Percentiles rank a stretch among this genome's conserved stretches.
These are phyloP conservation scores for Ilyonectria sp. DNA, from an alignment of 2,329 filamentous ascomycete genomes.

Conservation along the genomic window DNA sequence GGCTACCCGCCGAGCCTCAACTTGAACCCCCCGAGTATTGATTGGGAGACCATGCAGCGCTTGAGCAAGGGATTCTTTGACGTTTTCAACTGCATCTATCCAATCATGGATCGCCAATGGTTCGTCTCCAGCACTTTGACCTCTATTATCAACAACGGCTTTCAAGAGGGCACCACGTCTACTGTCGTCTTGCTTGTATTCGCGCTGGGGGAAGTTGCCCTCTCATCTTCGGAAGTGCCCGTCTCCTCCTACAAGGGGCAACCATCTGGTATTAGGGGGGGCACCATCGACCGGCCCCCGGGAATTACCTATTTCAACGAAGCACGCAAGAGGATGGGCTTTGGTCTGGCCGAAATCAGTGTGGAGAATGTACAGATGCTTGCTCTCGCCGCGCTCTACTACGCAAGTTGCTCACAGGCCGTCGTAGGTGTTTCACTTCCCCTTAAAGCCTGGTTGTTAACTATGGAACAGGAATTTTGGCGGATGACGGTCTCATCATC, in stretches of 20 bases:
- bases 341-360: slow-evolving; percentile 67
- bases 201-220: slow-evolving; percentile 71
- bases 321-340: slow-evolving; percentile 72
- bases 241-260: slow-evolving; percentile 60
- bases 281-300: slow-evolving; percentile 64
- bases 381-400: slow-evolving; percentile 69
- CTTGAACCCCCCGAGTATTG: slow-evolving; percentile 50
- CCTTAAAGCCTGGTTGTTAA: slow-evolving; percentile 14
- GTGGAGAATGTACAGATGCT: slow-evolving; percentile 73
- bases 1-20: slow-evolving; percentile 33
- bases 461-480: slow-evolving; percentile 69
- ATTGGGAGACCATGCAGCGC: slow-evolving; percentile 64
- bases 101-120: slow-evolving; percentile 70
- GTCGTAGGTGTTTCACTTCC: slow-evolving; percentile 55
- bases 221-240: slow-evolving; percentile 65
- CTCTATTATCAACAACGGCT: slow-evolving; percentile 59
- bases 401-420: slow-evolving; percentile 66
- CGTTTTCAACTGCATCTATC: slow-evolving; percentile 71
- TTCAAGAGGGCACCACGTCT: slow-evolving; percentile 64
- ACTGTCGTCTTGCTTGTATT: slow-evolving; percentile 71
- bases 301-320: slow-evolving; percentile 75
- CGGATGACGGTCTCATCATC: slow-evolving; percentile 70
- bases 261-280: slow-evolving; percentile 68
- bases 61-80: slow-evolving; percentile 71
- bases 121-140: slow-evolving; percentile 66